These are phyloP conservation scores for Gloeophyllum trabeum DNA, from an alignment of 768 basidiomycete genomes.

Conservation along the genomic window DNA sequence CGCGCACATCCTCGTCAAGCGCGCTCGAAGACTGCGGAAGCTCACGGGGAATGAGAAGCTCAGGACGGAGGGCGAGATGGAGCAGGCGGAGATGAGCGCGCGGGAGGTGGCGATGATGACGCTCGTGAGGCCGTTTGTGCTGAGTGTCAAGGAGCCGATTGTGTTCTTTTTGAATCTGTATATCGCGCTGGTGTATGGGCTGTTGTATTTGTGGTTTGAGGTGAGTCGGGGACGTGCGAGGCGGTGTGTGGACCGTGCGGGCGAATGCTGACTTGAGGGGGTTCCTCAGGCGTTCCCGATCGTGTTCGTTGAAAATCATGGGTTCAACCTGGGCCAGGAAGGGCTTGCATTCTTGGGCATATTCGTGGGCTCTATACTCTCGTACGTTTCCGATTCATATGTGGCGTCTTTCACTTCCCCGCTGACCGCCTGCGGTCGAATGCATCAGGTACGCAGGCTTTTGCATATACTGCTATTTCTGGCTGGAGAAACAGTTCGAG, in stretches of 20 bases:
- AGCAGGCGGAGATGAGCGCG: neutral
- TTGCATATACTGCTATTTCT: neutral
- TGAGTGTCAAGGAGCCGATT: neutral
- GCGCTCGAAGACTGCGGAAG: slow-evolving; percentile 19
- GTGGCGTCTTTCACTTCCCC: too few species aligned
- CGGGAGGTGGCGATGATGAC: slow-evolving; percentile 2
- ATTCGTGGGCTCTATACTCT: neutral
- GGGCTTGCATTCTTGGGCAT: neutral
- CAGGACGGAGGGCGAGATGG: slow-evolving; percentile 16
- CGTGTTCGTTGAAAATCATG: neutral
- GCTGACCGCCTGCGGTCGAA: too few species aligned
- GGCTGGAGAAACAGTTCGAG: neutral
- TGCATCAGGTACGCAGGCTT: neutral
- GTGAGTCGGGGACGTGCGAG: too few species aligned
- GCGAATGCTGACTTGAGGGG: neutral
- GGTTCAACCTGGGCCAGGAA: slow-evolving; percentile 1
- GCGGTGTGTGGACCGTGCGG: neutral
- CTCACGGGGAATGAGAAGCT: slow-evolving; percentile 17
- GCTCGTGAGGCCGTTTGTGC: neutral
- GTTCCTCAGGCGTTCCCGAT: neutral
- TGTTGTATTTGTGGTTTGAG: neutral
- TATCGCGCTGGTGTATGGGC: neutral
- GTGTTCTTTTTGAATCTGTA: neutral
- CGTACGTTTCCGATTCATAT: neutral
- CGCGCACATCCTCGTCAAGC: slow-evolving; percentile 16